Percentiles rank a stretch among this genome's conserved stretches.
These are phyloP conservation scores for Cucurbita argyrosperma DNA, from an alignment of 306 rosid genomes.

Conservation along the genomic window DNA sequence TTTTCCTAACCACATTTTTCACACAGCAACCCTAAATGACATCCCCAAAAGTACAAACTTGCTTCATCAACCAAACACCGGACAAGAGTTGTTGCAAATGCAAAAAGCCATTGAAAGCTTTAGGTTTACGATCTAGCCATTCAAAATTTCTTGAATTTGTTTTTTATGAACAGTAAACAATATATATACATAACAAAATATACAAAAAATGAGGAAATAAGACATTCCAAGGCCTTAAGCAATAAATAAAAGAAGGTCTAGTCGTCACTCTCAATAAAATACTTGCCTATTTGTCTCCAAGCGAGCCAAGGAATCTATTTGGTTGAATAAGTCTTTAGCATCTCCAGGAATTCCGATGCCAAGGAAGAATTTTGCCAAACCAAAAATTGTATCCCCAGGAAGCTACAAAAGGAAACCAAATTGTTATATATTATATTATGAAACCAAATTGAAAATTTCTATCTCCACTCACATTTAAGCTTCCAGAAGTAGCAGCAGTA, in stretches of 20 bases:
- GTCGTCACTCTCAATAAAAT: neutral
- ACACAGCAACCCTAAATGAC: neutral
- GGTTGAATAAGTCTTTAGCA: constrained; percentile 74
- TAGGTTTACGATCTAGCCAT: too few species aligned
- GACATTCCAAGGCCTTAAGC: neutral
- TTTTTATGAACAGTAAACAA: too few species aligned
- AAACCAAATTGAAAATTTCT: neutral
- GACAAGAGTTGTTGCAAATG: too few species aligned
- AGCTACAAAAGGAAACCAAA: constrained; percentile 45
- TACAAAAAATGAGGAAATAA: neutral
- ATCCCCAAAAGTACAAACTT: too few species aligned
- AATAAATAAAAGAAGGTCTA: neutral
- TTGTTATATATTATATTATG: constrained; percentile 15
- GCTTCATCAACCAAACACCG: too few species aligned
- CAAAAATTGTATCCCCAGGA: constrained; percentile 64
- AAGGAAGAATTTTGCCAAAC: constrained; percentile 83
- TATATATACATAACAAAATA: neutral
- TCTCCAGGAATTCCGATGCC: constrained; percentile 92
- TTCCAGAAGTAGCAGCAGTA: constrained; percentile 55
- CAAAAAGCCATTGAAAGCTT: too few species aligned
- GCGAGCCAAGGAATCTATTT: constrained; percentile 68
- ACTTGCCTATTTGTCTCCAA: constrained; percentile 72
- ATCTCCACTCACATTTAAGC: constrained; percentile 46
- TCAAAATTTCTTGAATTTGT: too few species aligned
- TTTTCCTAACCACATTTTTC: neutral